These are phyloP conservation scores for Lentinus polychrous DNA, from an alignment of 1,284 basidiomycete species.

Conservation along the genomic window DNA sequence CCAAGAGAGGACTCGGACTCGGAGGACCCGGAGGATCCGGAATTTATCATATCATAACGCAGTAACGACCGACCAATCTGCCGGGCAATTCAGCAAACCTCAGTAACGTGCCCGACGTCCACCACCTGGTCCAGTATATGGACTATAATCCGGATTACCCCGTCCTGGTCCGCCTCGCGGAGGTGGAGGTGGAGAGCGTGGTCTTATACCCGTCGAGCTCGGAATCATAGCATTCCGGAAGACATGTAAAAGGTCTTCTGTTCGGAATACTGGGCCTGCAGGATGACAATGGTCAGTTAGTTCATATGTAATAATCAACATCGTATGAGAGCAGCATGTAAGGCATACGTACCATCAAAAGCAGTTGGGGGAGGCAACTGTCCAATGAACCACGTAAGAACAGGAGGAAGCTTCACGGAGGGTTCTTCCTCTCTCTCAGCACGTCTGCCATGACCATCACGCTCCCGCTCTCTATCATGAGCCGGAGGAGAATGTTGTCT, in stretches of 20 bases:
- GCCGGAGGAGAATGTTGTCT: conserved; percentile 41
- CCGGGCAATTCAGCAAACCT: no score
- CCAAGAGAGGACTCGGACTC: no score
- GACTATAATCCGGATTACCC: conserved; percentile 39
- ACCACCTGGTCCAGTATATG: conserved; percentile 33
- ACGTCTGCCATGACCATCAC: conserved; percentile 34
- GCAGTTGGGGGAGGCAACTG: conserved; percentile 61
- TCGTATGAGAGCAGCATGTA: conserved; percentile 2
- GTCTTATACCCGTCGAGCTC: conserved; percentile 36
- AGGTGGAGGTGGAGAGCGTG: conserved; percentile 43
- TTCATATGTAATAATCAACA: background rate
- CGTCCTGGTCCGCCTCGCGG: conserved; percentile 39
- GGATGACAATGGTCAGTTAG: conserved; percentile 7
- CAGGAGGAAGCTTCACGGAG: conserved; percentile 52
- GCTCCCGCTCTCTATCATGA: conserved; percentile 40
- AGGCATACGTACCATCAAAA: conserved; percentile 71
- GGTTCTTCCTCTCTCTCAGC: conserved; percentile 49
- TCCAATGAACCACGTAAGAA: conserved; percentile 77
- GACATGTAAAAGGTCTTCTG: conserved; percentile 79
- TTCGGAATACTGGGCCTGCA: conserved; percentile 78
- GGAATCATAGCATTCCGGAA: conserved; percentile 74
- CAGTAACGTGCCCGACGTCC: conserved; percentile 26
- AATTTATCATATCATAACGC: no score
- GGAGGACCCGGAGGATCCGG: no score
- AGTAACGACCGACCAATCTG: no score